Conservation (phyloP, 2,329 filamentous ascomycete genomes). For the Neonectria faginata region DNA sequence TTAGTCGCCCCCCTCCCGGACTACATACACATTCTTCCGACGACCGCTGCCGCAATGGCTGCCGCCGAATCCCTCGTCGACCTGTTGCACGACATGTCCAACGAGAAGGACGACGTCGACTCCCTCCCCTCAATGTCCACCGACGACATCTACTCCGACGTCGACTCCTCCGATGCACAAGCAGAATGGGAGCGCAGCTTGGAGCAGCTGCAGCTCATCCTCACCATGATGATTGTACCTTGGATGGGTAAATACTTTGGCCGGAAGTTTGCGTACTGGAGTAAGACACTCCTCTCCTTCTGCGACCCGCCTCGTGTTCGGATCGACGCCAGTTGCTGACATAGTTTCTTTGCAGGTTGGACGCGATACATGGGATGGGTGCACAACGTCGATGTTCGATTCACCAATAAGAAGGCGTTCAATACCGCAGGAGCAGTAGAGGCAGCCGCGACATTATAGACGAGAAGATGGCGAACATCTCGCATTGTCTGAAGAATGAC, state of each 20-base stretch:
- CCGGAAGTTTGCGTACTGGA: constrained; percentile 95
- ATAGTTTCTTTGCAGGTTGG: constrained; percentile 74
- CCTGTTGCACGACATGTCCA: constrained; percentile 63
- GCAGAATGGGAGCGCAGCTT: constrained; percentile 94
- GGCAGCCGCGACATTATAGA: constrained; percentile 66
- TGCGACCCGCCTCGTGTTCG: constrained; percentile 1
- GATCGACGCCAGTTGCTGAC: constrained; percentile 31
- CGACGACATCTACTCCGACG: constrained; percentile 67
- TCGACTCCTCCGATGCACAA: constrained; percentile 87
- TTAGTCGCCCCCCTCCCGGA: not conserved
- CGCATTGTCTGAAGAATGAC: not conserved
- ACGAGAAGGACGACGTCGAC: constrained; percentile 69
- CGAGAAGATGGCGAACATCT: constrained; percentile 2
- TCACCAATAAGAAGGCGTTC: constrained; percentile 72
- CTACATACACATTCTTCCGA: not conserved
- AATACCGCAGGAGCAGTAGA: constrained; percentile 72
- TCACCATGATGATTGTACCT: constrained; percentile 95
- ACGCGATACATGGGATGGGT: constrained; percentile 94
- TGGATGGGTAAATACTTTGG: constrained; percentile 96
- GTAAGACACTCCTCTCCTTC: constrained; percentile 63
- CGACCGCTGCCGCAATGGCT: constrained; percentile 43
- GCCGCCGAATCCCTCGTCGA: constrained; percentile 62
- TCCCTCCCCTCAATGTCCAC: constrained; percentile 73
- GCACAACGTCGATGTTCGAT: constrained; percentile 79
- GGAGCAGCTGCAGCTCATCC: constrained; percentile 90